Percentiles rank a stretch among this genome's conserved stretches.
Evolutionary conservation across 345 rosid genomes (phyloP).

Genomic region (Eucalyptus cloeziana): DNA sequence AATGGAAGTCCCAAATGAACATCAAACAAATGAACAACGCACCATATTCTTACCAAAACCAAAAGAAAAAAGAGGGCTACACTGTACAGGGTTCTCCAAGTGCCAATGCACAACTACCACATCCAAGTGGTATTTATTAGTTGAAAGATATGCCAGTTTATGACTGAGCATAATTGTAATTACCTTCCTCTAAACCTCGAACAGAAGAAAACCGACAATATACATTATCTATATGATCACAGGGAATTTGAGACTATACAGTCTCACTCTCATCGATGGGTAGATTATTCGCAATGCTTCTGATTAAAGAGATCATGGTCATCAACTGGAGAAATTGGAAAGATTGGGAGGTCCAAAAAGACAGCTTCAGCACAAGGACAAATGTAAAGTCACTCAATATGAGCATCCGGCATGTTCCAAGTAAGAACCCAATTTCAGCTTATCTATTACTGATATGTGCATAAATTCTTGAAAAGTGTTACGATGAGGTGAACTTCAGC

Average conservation of each 20-base stretch:
- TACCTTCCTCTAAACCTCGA: not conserved
- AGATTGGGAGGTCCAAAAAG: not conserved
- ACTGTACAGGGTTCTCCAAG: not conserved
- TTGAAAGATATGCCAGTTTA: not conserved
- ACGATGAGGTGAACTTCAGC: not conserved
- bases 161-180: not conserved
- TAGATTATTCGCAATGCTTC: not conserved
- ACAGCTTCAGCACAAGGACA: not conserved
- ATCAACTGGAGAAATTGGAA: not conserved
- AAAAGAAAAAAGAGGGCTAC: not conserved
- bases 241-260: not conserved
- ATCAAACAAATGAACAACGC: not conserved
- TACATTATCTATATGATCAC: not conserved
- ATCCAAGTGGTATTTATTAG: not conserved
- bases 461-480: not conserved
- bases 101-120: not conserved
- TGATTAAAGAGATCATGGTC: not conserved
- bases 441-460: not conserved
- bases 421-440: not conserved
- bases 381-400: not conserved
- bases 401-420: not conserved
- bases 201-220: not conserved
- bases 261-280: not conserved
- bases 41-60: not conserved
- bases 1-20: not conserved